Base-by-base conservation (phyloP, 129 eudicot species). In the Deinandra increscens region DNA sequence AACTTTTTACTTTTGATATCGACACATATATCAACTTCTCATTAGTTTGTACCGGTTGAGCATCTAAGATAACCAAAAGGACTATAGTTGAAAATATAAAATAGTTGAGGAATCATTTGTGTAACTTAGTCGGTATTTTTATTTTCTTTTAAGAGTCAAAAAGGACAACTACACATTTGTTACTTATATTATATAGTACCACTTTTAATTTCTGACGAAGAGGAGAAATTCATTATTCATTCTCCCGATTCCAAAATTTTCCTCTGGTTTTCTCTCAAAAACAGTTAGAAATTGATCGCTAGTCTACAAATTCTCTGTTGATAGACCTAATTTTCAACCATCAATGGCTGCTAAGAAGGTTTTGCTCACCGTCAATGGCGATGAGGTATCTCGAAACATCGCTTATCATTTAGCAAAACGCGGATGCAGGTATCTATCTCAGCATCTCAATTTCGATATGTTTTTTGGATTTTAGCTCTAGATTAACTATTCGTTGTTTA, bases 391-490 rank as follows among this genome's bases (percentile, higher is more conserved):
- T 41, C 22, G 64, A 46, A 84, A 83, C 80, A 81, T 92, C 42
- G 91, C 95, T 42, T 81, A 53, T 74, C 87, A 84, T 86, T 59
- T 92, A 76, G 91, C 94, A 9, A 84, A 84, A 72, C 86, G 85
- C 18, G 98, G 96, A 26, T 92, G 98, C 91, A 78, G 95, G 98
- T 92, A 72, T 65, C 17, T 92, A 70, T 65, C 17, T 69, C 2
- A 34, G 4, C 54, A 7, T n/a, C 41, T 17, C 3, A 18, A 39
- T 53, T 14, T 64, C 37, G 3, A 55, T 58, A 26, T 13, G 43
- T 44, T 55, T 42, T 29, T 9, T 12, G 3, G 6, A 9, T 60
- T 37, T 33, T 2, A 41, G 6, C 36, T 81, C 11, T 51, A 34
- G 14, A 13, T 13, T 64, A 64, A 17, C 46, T 22, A 43, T 44